Percentiles rank a stretch among this genome's conserved stretches.
These are phyloP conservation scores for Boletus huronensis DNA, from an alignment of 768 basidiomycete species.

Conservation along the genomic window DNA sequence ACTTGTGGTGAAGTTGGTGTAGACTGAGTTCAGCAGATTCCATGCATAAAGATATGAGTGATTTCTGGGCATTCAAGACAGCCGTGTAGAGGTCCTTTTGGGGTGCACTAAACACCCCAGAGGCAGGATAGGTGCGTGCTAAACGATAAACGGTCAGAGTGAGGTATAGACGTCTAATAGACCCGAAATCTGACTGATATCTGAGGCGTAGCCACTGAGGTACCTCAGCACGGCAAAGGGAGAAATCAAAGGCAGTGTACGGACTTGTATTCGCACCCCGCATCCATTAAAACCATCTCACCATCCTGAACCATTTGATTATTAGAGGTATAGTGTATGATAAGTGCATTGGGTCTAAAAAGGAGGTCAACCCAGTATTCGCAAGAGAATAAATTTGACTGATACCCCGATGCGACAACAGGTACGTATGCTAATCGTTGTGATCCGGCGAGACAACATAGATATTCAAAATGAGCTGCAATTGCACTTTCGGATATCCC, in stretches of 20 bases:
- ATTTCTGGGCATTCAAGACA: slow-evolving; percentile 69
- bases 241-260: slow-evolving; percentile 19
- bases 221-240: slow-evolving; percentile 2
- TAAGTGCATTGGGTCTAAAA: slow-evolving; percentile 75
- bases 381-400: neutral
- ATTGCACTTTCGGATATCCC: slow-evolving; percentile 57
- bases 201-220: slow-evolving; percentile 84
- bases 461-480: slow-evolving; percentile 86
- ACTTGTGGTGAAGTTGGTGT: slow-evolving; percentile 73
- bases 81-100: slow-evolving; percentile 86
- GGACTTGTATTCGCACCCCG: slow-evolving; percentile 89
- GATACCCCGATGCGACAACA: slow-evolving; percentile 90
- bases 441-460: slow-evolving; percentile 74
- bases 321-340: slow-evolving; percentile 94
- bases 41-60: slow-evolving; percentile 58
- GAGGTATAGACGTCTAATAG: neutral
- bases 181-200: slow-evolving; percentile 66
- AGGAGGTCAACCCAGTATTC: neutral
- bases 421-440: slow-evolving; percentile 96
- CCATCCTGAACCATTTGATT: slow-evolving; percentile 67
- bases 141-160: slow-evolving; percentile 7
- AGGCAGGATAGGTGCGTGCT: slow-evolving; percentile 88
- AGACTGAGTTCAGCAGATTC: slow-evolving; percentile 55
- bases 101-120: slow-evolving; percentile 71
- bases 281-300: slow-evolving; percentile 85